Evolutionary conservation across 228 moss, liverwort and hornwort genomes (phyloP).

Genomic region (Sphagnum magellanicum): DNA sequence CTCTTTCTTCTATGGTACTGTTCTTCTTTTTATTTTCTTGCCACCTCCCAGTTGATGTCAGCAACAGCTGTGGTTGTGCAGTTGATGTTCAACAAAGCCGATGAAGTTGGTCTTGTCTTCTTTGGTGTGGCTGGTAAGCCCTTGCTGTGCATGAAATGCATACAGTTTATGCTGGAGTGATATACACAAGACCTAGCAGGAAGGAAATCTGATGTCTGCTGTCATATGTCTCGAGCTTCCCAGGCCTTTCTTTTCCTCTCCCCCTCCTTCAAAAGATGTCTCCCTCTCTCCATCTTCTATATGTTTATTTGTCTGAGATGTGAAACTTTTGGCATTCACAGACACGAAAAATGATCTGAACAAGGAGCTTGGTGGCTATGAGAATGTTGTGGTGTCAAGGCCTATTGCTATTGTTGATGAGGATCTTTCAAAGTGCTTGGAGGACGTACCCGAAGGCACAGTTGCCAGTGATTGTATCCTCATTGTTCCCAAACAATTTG

Average conservation of each 20-base stretch:
- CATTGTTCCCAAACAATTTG: neutral
- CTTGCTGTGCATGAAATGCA: neutral
- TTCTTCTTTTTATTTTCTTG: neutral
- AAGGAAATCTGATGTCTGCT: neutral
- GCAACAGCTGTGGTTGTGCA: constrained; percentile 29
- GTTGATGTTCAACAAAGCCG: constrained; percentile 64
- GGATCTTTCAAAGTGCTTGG: constrained; percentile 50
- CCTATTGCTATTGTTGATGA: constrained; percentile 67
- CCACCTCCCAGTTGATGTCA: neutral
- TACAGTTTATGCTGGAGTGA: neutral
- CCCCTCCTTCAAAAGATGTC: neutral
- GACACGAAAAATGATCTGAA: constrained; percentile 82
- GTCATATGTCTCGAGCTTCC: neutral
- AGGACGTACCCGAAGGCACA: constrained; percentile 48
- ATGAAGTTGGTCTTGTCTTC: constrained; percentile 75
- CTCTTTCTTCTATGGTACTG: neutral
- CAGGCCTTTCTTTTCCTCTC: neutral
- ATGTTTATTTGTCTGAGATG: neutral
- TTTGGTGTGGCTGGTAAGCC: constrained; percentile 73
- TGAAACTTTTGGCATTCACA: constrained; percentile 17
- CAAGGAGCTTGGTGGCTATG: constrained; percentile 62
- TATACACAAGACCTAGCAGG: too few relatives aligned
- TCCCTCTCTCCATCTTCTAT: neutral
- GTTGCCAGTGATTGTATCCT: constrained; percentile 93
- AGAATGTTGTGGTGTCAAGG: constrained; percentile 72